A percentile compares a stretch with the other conserved stretches of the same genome.
Evolutionary conservation across 805 yeast species (phyloP).

Genomic region (Ogataea degrootiae): DNA sequence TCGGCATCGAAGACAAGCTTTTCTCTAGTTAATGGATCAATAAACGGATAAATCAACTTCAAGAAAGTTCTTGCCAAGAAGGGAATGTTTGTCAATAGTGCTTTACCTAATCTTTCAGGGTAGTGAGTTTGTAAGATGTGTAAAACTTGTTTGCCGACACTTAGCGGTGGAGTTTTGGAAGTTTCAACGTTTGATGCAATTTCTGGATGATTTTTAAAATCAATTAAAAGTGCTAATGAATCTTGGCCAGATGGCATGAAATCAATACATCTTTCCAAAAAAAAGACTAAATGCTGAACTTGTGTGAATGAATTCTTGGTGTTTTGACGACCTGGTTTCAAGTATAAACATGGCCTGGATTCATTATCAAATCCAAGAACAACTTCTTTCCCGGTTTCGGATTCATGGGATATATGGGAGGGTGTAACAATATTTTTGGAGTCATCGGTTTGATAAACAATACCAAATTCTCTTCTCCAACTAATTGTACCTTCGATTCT

Average conservation of each 20-base stretch:
- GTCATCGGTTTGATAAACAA: constrained; percentile 41
- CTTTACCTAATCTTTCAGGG: constrained; percentile 94
- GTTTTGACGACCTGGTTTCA: constrained; percentile 94
- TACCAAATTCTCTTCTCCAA: constrained; percentile 95
- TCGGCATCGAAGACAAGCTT: constrained; percentile 91
- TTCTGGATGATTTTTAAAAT: constrained; percentile 77
- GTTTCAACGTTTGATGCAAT: constrained; percentile 43
- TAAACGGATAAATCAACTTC: constrained; percentile 89
- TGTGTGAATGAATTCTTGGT: constrained; percentile 87
- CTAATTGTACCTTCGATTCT: constrained; percentile 74
- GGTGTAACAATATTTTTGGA: constrained; percentile 47
- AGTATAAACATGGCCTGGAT: constrained; percentile 85
- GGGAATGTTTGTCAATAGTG: constrained; percentile 87
- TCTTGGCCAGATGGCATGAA: constrained; percentile 97
- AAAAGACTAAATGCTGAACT: constrained; percentile 91
- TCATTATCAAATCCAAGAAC: constrained; percentile 88
- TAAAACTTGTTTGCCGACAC: constrained; percentile 86
- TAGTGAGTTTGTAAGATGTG: constrained; percentile 94
- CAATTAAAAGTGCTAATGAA: constrained; percentile 84
- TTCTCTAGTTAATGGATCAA: constrained; percentile 92
- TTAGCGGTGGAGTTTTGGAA: constrained; percentile 81
- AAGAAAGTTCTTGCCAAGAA: constrained; percentile 91
- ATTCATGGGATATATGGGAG: constrained; percentile 56
- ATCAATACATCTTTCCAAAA: constrained; percentile 88
- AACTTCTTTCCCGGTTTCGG: constrained; percentile 89